Percentiles rank a stretch among this genome's conserved stretches.
Evolutionary conservation across 495 filamentous ascomycete genomes (phyloP).

Genomic region (Aspergillus mulundensis): DNA sequence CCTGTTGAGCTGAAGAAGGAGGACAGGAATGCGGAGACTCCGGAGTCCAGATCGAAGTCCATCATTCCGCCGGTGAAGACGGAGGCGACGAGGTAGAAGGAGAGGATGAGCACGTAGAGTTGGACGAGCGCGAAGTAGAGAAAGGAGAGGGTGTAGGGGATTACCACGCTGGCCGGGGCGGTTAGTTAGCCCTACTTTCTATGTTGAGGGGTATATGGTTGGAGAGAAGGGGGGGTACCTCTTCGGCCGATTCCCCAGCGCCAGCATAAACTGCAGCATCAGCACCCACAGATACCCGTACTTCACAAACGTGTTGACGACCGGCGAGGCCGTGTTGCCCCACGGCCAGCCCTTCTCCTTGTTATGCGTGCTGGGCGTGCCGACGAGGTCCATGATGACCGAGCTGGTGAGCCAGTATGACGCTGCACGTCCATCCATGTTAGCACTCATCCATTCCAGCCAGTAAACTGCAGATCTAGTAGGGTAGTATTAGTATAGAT

Average conservation of each 20-base stretch:
- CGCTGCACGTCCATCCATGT: conserved; percentile 46
- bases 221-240: conserved; percentile 42
- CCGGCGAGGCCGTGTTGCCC: conserved; percentile 73
- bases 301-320: conserved; percentile 86
- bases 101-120: conserved; percentile 79
- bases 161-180: background rate
- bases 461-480: no score
- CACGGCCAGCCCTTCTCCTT: conserved; percentile 61
- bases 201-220: no score
- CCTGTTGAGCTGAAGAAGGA: conserved; percentile 73
- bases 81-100: conserved; percentile 77
- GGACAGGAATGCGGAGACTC: conserved; percentile 48
- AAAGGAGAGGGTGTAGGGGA: conserved; percentile 78
- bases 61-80: conserved; percentile 62
- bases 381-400: conserved; percentile 96
- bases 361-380: conserved; percentile 53
- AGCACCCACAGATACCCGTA: conserved; percentile 89
- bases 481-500: no score
- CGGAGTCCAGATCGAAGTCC: conserved; percentile 50
- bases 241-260: conserved; percentile 92
- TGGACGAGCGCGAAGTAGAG: conserved; percentile 82
- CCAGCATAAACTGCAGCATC: conserved; percentile 90
- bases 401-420: conserved; percentile 92
- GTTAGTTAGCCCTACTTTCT: no score
- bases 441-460: no score